phyloP scores from a whole-genome alignment of 2,329 filamentous ascomycete species.

The Neodidymelliopsis sp. region DNA sequence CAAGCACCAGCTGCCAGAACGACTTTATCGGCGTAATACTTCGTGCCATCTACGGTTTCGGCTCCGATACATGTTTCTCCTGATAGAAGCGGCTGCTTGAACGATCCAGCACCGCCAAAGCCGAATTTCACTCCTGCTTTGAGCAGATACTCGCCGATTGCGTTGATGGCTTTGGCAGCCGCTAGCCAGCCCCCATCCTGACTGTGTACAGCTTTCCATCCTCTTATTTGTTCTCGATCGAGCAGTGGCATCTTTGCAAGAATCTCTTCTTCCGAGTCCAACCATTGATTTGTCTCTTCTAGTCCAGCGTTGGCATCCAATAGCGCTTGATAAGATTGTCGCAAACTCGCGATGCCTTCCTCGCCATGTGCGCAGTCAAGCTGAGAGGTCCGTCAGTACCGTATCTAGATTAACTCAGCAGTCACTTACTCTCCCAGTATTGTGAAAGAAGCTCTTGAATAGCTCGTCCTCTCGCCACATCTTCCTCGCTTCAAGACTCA shows the following conservation, averaged over 20 bases:
- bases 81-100: slow-evolving; percentile 53
- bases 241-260: slow-evolving; percentile 52
- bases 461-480: slow-evolving; percentile 57
- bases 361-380: slow-evolving; percentile 48
- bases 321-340: slow-evolving; percentile 48
- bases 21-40: slow-evolving; percentile 55
- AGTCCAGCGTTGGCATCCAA: slow-evolving; percentile 39
- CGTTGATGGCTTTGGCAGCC: slow-evolving; percentile 57
- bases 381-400: slow-evolving; percentile 22
- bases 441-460: slow-evolving; percentile 57
- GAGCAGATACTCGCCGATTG: slow-evolving; percentile 52
- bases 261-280: slow-evolving; percentile 56
- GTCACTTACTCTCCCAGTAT: slow-evolving; percentile 48
- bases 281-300: slow-evolving; percentile 52
- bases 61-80: slow-evolving; percentile 51
- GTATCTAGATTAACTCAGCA: not conserved
- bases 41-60: slow-evolving; percentile 52
- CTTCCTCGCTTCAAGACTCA: slow-evolving; percentile 44
- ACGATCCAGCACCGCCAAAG: slow-evolving; percentile 54
- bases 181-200: slow-evolving; percentile 58
- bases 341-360: slow-evolving; percentile 47
- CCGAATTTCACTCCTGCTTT: slow-evolving; percentile 53
- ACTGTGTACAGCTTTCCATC: slow-evolving; percentile 57
- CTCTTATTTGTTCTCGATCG: slow-evolving; percentile 52
- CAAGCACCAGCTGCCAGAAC: slow-evolving; percentile 53